phyloP scores from a whole-genome alignment of 2,329 filamentous ascomycete genomes.

The Cladosporium sphaerospermum region DNA sequence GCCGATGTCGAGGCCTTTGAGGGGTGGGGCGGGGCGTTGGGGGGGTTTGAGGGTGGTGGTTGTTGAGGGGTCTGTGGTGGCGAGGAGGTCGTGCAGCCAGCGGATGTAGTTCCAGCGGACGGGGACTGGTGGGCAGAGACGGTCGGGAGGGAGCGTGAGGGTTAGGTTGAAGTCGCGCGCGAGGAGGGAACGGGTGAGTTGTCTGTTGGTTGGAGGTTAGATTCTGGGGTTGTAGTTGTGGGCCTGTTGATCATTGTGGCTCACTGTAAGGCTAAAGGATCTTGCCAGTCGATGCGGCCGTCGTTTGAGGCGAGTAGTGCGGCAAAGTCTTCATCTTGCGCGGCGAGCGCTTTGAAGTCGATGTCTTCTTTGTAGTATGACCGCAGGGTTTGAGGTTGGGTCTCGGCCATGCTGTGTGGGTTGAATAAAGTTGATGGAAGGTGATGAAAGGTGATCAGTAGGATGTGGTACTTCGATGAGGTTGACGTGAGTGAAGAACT shows the following conservation, averaged over 20 bases:
- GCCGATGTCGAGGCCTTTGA: conserved; percentile 59
- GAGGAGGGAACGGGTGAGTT: conserved; percentile 72
- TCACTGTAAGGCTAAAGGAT: conserved; percentile 70
- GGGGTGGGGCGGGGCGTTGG: conserved; percentile 13
- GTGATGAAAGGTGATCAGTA: too few species aligned
- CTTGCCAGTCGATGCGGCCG: conserved; percentile 69
- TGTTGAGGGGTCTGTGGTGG: conserved; percentile 49
- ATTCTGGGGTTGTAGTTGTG: conserved; percentile 64
- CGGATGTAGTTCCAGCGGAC: conserved; percentile 73
- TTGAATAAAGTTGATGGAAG: too few species aligned
- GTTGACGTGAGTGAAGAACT: too few species aligned
- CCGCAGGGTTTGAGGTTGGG: neutral
- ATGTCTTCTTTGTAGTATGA: conserved; percentile 50
- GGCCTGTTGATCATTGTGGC: conserved; percentile 3
- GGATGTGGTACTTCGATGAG: too few species aligned
- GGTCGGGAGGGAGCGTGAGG: conserved; percentile 66
- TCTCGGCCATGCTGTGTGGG: neutral
- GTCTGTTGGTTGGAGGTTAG: conserved; percentile 45
- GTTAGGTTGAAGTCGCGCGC: conserved; percentile 66
- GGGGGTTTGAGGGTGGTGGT: conserved; percentile 33
- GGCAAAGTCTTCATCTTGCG: conserved; percentile 54
- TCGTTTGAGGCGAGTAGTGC: conserved; percentile 39
- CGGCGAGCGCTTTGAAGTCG: conserved; percentile 57
- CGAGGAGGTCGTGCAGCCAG: conserved; percentile 78
- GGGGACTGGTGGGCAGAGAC: conserved; percentile 79